Evolutionary conservation across 2,329 filamentous ascomycete genomes (phyloP).

Genomic region (Cladorrhinum sp.): DNA sequence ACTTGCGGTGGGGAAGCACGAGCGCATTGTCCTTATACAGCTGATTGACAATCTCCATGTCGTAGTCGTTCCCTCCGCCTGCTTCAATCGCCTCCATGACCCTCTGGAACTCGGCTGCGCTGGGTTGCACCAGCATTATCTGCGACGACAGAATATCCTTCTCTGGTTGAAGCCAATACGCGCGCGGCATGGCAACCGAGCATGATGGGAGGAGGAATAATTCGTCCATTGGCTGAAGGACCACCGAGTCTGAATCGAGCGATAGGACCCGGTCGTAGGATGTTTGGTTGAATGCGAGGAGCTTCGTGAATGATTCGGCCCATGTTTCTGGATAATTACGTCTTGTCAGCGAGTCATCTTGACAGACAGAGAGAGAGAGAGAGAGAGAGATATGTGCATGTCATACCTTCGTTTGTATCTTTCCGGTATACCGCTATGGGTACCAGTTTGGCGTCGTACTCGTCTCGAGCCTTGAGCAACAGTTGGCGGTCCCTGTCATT

Average conservation of each 20-base stretch:
- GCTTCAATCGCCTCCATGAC: constrained; percentile 30
- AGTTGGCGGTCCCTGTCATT: constrained; percentile 7
- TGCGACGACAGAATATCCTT: constrained; percentile 52
- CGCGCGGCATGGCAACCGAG: constrained; percentile 65
- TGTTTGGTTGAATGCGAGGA: constrained; percentile 64
- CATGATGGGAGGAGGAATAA: constrained; percentile 64
- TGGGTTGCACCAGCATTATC: constrained; percentile 61
- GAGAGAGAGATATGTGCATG: not conserved
- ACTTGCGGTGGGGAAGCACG: constrained; percentile 62
- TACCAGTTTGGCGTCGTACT: constrained; percentile 15
- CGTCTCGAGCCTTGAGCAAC: constrained; percentile 18
- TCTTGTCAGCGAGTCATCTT: not conserved
- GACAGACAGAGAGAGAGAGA: too few relatives aligned
- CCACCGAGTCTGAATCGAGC: constrained; percentile 59
- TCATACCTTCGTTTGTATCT: constrained; percentile 2
- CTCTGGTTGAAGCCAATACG: constrained; percentile 64
- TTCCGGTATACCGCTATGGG: constrained; percentile 15
- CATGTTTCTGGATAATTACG: constrained; percentile 36
- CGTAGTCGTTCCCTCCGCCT: constrained; percentile 44
- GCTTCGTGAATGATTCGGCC: constrained; percentile 64
- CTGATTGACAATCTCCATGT: constrained; percentile 67
- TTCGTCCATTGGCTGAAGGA: constrained; percentile 65
- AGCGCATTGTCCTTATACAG: constrained; percentile 57
- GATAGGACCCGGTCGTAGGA: constrained; percentile 53
- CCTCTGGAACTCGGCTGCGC: constrained; percentile 45